Evolutionary conservation across 495 filamentous ascomycete species (phyloP).

Genomic region (Penicillium parvum): DNA sequence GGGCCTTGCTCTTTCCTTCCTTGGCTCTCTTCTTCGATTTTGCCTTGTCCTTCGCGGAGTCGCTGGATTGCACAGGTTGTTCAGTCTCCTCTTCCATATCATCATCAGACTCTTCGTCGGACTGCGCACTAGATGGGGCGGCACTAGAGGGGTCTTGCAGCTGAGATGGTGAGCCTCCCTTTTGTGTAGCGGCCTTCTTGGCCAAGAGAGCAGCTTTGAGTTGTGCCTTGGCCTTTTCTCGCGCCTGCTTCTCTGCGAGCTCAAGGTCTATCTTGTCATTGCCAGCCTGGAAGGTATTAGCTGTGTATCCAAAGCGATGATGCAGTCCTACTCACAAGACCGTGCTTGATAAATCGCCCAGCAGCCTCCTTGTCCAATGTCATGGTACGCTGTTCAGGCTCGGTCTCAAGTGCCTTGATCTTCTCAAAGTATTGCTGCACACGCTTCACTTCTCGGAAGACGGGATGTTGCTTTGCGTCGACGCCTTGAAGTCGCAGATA

Average conservation of each 20-base stretch:
- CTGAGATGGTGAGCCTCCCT: slow-evolving; percentile 8
- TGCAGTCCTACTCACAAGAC: slow-evolving; percentile 52
- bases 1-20: slow-evolving; percentile 14
- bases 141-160: slow-evolving; percentile 13
- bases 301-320: not conserved
- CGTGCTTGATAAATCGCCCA: slow-evolving; percentile 72
- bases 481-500: slow-evolving; percentile 75
- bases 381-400: slow-evolving; percentile 50
- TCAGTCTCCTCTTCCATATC: slow-evolving; percentile 20
- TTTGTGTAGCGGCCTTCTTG: slow-evolving; percentile 24
- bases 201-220: slow-evolving; percentile 45
- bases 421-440: slow-evolving; percentile 92
- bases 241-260: slow-evolving; percentile 48
- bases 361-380: slow-evolving; percentile 78
- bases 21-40: slow-evolving; percentile 22
- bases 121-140: slow-evolving; percentile 22
- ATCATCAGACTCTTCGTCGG: slow-evolving; percentile 21
- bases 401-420: slow-evolving; percentile 63
- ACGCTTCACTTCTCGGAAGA: slow-evolving; percentile 77
- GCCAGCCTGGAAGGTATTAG: slow-evolving; percentile 44
- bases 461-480: slow-evolving; percentile 75
- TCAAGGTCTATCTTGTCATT: slow-evolving; percentile 59
- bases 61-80: slow-evolving; percentile 3
- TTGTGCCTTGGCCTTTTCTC: slow-evolving; percentile 48
- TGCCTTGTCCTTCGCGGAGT: slow-evolving; percentile 1